phyloP scores from a whole-genome alignment of 768 basidiomycete genomes.

The Hydnum rufescens region DNA sequence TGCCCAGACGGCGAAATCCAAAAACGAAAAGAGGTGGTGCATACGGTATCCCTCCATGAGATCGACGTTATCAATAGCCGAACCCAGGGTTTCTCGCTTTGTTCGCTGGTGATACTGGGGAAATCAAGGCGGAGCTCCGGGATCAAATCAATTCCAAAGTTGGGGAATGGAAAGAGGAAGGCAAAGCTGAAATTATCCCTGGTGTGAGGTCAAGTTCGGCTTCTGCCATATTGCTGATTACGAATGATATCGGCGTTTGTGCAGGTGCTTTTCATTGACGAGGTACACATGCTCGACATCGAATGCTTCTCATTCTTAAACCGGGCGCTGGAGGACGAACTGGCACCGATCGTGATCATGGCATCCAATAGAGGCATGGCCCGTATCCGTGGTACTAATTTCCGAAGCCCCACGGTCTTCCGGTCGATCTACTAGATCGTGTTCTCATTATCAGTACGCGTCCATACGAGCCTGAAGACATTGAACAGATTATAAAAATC shows the following conservation, averaged over 20 bases:
- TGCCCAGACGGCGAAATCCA: slow-evolving; percentile 97
- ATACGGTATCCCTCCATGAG: slow-evolving; percentile 94
- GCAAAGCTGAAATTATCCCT: slow-evolving; percentile 93
- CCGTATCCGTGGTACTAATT: slow-evolving; percentile 85
- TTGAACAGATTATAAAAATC: slow-evolving; percentile 82
- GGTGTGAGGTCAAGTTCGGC: slow-evolving; percentile 37
- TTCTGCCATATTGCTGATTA: not conserved
- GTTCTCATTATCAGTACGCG: slow-evolving; percentile 91
- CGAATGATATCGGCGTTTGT: slow-evolving; percentile 1
- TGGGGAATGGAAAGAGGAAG: slow-evolving; percentile 94
- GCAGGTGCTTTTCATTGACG: slow-evolving; percentile 95
- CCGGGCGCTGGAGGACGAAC: slow-evolving; percentile 80
- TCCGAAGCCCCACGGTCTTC: slow-evolving; percentile 90
- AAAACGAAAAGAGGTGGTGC: slow-evolving; percentile 91
- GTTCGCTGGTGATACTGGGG: slow-evolving; percentile 89
- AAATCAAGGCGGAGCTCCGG: slow-evolving; percentile 92
- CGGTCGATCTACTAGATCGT: slow-evolving; percentile 83
- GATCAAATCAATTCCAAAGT: slow-evolving; percentile 96
- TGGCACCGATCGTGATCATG: slow-evolving; percentile 95
- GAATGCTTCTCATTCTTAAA: slow-evolving; percentile 99
- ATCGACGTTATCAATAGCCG: slow-evolving; percentile 99
- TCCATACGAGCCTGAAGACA: slow-evolving; percentile 64
- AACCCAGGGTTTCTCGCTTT: slow-evolving; percentile 96
- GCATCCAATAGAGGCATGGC: slow-evolving; percentile 93
- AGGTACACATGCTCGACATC: slow-evolving; percentile 99